These are phyloP conservation scores for Lanmaoa pseudosensibilis DNA, from an alignment of 768 basidiomycete genomes.

Conservation along the genomic window DNA sequence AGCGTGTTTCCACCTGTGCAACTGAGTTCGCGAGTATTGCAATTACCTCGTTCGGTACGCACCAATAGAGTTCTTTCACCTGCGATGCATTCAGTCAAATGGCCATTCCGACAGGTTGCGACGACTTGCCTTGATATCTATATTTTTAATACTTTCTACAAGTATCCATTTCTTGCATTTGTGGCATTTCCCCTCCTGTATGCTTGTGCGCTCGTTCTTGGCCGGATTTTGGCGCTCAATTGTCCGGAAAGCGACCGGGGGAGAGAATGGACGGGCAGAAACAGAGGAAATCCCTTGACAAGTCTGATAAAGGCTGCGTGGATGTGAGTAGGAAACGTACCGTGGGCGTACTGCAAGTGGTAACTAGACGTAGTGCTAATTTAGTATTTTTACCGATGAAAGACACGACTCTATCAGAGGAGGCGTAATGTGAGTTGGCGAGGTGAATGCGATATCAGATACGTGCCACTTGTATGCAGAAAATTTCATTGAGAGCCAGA, in stretches of 20 bases:
- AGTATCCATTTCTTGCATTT: conserved; percentile 71
- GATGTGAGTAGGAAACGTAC: conserved; percentile 36
- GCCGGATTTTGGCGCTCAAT: conserved; percentile 44
- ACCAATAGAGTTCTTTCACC: conserved; percentile 81
- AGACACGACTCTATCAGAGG: conserved; percentile 19
- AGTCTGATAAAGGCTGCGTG: conserved; percentile 1
- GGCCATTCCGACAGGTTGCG: too few species aligned
- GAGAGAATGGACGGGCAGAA: conserved; percentile 73
- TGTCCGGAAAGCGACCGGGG: conserved; percentile 63
- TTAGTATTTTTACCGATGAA: conserved; percentile 4
- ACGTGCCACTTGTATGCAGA: conserved; percentile 80
- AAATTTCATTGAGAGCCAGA: conserved; percentile 80
- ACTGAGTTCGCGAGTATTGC: conserved; percentile 7
- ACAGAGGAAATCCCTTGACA: conserved; percentile 65
- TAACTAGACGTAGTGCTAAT: conserved; percentile 47
- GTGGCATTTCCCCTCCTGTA: conserved; percentile 78
- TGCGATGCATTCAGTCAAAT: conserved; percentile 22
- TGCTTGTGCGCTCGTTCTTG: conserved; percentile 57
- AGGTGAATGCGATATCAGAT: neutral
- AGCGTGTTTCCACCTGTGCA: conserved; percentile 78
- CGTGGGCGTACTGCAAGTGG: conserved; percentile 81
- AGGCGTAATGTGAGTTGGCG: conserved; percentile 2
- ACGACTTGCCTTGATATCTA: conserved; percentile 61
- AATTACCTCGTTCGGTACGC: conserved; percentile 24
- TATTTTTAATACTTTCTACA: conserved; percentile 71